Evolutionary conservation across 2,329 filamentous ascomycete species (phyloP).

Genomic region (Neopestalotiopsis clavispora): DNA sequence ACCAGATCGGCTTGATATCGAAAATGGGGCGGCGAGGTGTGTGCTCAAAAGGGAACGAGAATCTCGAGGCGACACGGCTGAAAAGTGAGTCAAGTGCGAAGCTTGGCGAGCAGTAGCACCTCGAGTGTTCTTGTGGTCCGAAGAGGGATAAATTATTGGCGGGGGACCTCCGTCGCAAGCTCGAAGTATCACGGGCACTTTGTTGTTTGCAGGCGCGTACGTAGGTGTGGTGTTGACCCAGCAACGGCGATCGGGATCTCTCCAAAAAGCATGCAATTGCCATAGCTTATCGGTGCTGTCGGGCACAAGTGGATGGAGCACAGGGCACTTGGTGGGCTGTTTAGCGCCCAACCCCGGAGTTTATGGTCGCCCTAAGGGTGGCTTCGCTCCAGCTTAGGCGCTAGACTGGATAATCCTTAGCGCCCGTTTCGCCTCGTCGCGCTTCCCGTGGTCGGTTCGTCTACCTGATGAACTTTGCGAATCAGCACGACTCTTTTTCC

Average conservation of each 20-base stretch:
- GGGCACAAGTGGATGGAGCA: not conserved
- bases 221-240: constrained; percentile 14
- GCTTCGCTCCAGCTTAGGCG: not conserved
- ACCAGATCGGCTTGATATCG: not conserved
- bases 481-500: not conserved
- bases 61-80: not conserved
- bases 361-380: not conserved
- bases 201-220: constrained; percentile 14
- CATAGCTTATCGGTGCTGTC: not conserved
- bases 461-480: not conserved
- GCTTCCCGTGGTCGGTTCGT: not conserved
- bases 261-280: not conserved
- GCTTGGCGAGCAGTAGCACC: not conserved
- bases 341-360: not conserved
- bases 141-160: not conserved
- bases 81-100: not conserved
- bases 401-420: not conserved
- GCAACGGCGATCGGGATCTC: constrained; percentile 14
- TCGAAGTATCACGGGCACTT: not conserved
- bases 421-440: not conserved
- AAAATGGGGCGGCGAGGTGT: not conserved
- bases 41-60: not conserved
- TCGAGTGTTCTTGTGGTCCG: not conserved
- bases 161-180: constrained; percentile 8
- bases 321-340: not conserved